A percentile compares a stretch with the other conserved stretches of the same genome.
phyloP scores from a whole-genome alignment of 768 basidiomycete species.

The Russula sp. region DNA sequence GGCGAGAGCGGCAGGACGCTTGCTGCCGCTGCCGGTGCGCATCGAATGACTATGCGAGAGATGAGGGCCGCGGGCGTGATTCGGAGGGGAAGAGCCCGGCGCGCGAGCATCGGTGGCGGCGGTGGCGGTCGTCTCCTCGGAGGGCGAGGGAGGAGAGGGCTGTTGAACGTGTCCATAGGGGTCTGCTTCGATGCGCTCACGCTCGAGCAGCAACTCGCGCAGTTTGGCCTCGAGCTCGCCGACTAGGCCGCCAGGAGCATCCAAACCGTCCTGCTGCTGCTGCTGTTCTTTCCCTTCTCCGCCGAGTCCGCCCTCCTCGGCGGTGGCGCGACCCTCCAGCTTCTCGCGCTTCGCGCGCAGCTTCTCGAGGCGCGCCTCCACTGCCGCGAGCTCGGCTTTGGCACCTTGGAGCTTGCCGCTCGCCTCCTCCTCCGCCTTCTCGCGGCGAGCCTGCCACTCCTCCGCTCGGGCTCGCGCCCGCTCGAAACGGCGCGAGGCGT shows the following conservation, averaged over 20 bases:
- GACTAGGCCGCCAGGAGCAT: slow-evolving; percentile 34
- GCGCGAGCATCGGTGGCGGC: slow-evolving; percentile 6
- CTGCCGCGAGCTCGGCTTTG: slow-evolving; percentile 36
- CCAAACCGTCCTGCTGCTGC: too few species aligned
- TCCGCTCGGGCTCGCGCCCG: slow-evolving; percentile 12
- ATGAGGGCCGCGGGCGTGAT: not conserved
- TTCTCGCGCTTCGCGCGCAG: slow-evolving; percentile 59
- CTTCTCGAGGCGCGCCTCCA: slow-evolving; percentile 54
- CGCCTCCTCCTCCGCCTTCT: slow-evolving; percentile 40
- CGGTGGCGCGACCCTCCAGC: slow-evolving; percentile 40
- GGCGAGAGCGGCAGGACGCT: slow-evolving; percentile 12
- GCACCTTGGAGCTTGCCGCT: slow-evolving; percentile 37
- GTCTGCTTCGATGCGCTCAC: slow-evolving; percentile 40
- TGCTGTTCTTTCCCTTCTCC: not conserved
- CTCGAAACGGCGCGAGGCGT: slow-evolving; percentile 31
- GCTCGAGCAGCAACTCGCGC: slow-evolving; percentile 51
- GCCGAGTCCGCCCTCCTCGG: not conserved
- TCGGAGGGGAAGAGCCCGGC: not conserved
- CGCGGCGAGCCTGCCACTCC: slow-evolving; percentile 14
- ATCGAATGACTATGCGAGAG: not conserved
- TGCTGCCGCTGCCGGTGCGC: not conserved
- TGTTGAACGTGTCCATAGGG: slow-evolving; percentile 26
- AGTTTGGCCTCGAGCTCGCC: slow-evolving; percentile 67
- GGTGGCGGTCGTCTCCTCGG: not conserved
- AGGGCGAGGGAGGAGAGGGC: slow-evolving; percentile 8